Conservation (phyloP, 2,329 filamentous ascomycete genomes). For the Trichoderma afroharzianum region DNA sequence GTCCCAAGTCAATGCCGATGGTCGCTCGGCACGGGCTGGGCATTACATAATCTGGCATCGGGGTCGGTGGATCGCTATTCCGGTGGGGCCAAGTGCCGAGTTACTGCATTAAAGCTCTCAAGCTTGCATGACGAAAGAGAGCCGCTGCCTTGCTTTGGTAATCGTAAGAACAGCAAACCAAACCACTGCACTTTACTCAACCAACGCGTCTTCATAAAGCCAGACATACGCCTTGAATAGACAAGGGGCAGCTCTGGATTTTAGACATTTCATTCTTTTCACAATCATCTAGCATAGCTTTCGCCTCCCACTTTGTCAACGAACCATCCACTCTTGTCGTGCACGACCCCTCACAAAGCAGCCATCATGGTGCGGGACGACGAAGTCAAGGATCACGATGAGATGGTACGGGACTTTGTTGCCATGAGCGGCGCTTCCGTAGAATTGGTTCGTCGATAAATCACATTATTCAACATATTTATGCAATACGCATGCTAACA, state of each 20-base stretch:
- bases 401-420: slow-evolving; percentile 29
- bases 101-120: slow-evolving; percentile 3
- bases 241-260: neutral
- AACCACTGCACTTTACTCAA: neutral
- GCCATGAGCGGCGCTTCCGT: slow-evolving; percentile 26
- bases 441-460: slow-evolving; percentile 26
- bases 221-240: neutral
- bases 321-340: neutral
- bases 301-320: neutral
- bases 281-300: neutral
- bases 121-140: slow-evolving; percentile 20
- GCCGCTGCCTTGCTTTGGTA: slow-evolving; percentile 20
- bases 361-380: slow-evolving; percentile 30
- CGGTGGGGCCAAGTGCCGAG: slow-evolving; percentile 25
- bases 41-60: slow-evolving; percentile 19
- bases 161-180: neutral
- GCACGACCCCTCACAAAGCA: neutral
- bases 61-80: slow-evolving; percentile 30
- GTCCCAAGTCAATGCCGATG: neutral
- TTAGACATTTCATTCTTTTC: neutral
- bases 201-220: neutral
- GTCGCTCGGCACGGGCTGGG: slow-evolving; percentile 17
- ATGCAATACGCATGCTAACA: neutral
- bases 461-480: neutral
- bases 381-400: slow-evolving; percentile 21